phyloP scores from a whole-genome alignment of 169 alveolate species.

The Plasmodium fragile region DNA sequence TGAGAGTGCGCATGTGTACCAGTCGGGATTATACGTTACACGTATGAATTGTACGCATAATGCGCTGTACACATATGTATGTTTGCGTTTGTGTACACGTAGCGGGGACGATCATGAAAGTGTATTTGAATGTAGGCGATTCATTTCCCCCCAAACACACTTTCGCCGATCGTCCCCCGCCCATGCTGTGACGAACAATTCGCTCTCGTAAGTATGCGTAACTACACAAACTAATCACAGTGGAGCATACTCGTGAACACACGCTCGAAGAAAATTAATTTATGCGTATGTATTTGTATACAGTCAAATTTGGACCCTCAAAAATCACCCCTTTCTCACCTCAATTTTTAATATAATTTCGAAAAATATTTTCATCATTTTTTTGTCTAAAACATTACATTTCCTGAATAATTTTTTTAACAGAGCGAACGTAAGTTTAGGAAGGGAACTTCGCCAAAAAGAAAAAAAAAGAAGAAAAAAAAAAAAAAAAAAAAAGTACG shows the following conservation, averaged over 20 bases:
- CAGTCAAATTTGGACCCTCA: neutral
- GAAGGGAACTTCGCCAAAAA: neutral
- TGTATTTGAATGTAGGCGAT: neutral
- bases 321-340: neutral
- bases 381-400: neutral
- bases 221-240: neutral
- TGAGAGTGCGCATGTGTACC: neutral
- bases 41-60: neutral
- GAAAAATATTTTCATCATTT: neutral
- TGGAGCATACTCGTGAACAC: neutral
- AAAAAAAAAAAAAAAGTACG: neutral
- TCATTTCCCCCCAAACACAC: neutral
- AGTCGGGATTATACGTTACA: neutral
- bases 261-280: neutral
- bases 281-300: neutral
- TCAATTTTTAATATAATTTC: neutral
- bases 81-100: neutral
- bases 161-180: neutral
- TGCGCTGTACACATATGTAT: neutral
- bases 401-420: neutral
- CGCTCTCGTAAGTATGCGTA: neutral
- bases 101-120: neutral
- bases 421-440: neutral
- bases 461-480: neutral
- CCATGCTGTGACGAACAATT: neutral